Conservation (phyloP, 805 yeast species). For the Yarrowia porcina region DNA sequence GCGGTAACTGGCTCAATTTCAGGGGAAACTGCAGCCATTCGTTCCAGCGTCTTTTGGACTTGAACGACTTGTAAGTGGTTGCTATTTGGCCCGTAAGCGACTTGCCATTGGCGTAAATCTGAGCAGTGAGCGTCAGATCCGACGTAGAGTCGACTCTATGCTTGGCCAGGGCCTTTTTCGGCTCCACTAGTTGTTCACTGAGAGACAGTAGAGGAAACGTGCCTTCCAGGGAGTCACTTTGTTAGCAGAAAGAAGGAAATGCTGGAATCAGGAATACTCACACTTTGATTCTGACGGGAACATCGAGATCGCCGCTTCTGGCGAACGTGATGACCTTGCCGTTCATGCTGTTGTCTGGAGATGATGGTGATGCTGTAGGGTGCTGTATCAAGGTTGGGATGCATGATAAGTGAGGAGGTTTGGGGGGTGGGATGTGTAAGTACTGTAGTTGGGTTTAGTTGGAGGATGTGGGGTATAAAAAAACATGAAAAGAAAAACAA, state of each 20-base stretch:
- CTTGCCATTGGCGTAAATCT: conserved; percentile 45
- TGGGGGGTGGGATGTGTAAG: too few relatives aligned
- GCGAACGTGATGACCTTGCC: conserved; percentile 51
- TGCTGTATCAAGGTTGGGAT: neutral
- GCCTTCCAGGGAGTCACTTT: conserved; percentile 46
- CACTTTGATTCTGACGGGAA: conserved; percentile 50
- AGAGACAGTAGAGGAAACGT: conserved; percentile 42
- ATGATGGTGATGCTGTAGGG: neutral
- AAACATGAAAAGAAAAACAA: too few relatives aligned
- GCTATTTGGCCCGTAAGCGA: conserved; percentile 50
- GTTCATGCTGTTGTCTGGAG: conserved; percentile 33
- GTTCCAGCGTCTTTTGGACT: conserved; percentile 54
- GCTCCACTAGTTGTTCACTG: conserved; percentile 49
- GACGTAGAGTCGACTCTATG: conserved; percentile 41
- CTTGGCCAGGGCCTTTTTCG: conserved; percentile 44
- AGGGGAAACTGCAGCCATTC: conserved; percentile 74
- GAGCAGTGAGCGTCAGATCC: conserved; percentile 45
- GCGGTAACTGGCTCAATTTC: conserved; percentile 64
- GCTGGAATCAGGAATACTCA: conserved; percentile 25
- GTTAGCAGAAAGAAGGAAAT: neutral
- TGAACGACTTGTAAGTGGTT: conserved; percentile 50
- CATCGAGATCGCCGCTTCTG: conserved; percentile 53
- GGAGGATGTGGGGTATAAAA: too few relatives aligned
- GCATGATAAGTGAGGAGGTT: neutral
- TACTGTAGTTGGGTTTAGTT: too few relatives aligned